Evolutionary conservation across 1,284 basidiomycete genomes (phyloP).

Genomic region (Wallemia mellicola): DNA sequence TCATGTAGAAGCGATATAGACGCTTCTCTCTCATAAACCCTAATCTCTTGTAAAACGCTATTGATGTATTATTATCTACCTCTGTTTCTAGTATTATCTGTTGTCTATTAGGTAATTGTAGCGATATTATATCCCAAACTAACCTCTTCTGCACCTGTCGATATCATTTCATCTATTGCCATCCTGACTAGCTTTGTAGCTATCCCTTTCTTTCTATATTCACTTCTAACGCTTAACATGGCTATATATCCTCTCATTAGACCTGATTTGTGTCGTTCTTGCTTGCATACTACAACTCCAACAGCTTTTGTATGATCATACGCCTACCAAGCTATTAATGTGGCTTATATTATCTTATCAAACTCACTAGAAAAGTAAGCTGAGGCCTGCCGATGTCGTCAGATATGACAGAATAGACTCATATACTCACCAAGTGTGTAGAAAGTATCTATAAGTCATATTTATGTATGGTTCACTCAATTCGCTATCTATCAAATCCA

Average conservation of each 20-base stretch:
- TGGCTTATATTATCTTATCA: too few species aligned
- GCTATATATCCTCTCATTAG: conserved; percentile 81
- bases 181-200: conserved; percentile 47
- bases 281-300: conserved; percentile 84
- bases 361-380: conserved; percentile 49
- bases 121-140: conserved; percentile 7
- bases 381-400: too few species aligned
- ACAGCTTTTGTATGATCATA: conserved; percentile 24
- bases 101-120: neutral
- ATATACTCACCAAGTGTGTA: conserved; percentile 59
- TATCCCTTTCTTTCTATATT: conserved; percentile 60
- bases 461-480: conserved; percentile 86
- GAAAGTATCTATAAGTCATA: conserved; percentile 75
- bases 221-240: conserved; percentile 66
- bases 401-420: too few species aligned
- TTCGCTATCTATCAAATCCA: conserved; percentile 63
- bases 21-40: conserved; percentile 92
- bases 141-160: conserved; percentile 52
- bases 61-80: conserved; percentile 60
- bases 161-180: conserved; percentile 50
- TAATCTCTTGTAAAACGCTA: conserved; percentile 63
- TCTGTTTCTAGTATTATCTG: conserved; percentile 92
- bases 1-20: conserved; percentile 79
- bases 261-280: conserved; percentile 46
- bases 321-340: conserved; percentile 4